Evolutionary conservation across 2,329 filamentous ascomycete genomes (phyloP), one percentile per base, ranked within the genome.

Genomic region (Talaromyces sp.): DNA sequence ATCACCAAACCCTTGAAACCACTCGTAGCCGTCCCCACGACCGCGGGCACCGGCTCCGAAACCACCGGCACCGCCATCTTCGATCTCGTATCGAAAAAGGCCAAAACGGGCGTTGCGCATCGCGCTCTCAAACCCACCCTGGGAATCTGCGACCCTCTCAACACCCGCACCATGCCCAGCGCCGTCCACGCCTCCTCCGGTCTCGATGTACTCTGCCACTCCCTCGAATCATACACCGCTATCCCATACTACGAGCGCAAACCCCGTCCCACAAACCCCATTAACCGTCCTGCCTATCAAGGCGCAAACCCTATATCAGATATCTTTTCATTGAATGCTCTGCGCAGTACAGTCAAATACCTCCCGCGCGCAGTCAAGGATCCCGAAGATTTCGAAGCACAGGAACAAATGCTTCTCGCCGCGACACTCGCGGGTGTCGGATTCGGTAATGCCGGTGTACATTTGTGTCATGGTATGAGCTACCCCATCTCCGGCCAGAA

Each of bases 11-110:
- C 86, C 51, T 83, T 96, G 15, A 88, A 86, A 70, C 92, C 92
- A 1, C 84, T 96, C 10, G 88, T 96, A 54, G 92, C 92, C 40
- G 87, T 96, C 5, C 92, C 92, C 0, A 96, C 92, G 1, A 96
- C 92, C 0, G 91, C 92, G 7, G 92, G 92, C 51, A 96, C 92
- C 0, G 92, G 92, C 3, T 95, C 91, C 63, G 95, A 99, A 79
- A 99, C 95, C 0, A 99, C 95, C 0, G 96, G 95, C 22, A 99
- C 95, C 0, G 96, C 96, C 61, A 99, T 99, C 79, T 99, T 99
- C 77, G 95, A 99, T 73, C 86, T 99, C 0, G 92, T 96, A 1
- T 87, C 89, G 54, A 92, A 92, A 77, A 90, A 90, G 65, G 93
- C 93, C 58, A 99, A 99, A 82, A 99, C 95, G 0, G 95, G 95